phyloP scores from a whole-genome alignment of 1,139 yeast species.

The Kazachstania sp. region DNA sequence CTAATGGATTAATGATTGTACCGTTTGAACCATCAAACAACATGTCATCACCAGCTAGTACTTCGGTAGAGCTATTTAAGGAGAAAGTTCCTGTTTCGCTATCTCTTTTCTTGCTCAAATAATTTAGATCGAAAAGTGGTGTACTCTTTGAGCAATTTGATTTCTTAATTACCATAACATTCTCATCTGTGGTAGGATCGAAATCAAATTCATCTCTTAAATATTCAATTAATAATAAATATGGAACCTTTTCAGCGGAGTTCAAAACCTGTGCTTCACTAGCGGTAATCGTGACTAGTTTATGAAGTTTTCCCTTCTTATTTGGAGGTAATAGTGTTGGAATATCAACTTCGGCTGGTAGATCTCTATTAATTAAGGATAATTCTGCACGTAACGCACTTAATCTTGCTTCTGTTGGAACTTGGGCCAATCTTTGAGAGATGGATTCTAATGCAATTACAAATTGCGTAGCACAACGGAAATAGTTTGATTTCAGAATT shows the following conservation, averaged over 20 bases:
- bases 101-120: constrained; percentile 16
- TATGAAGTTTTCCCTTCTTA: constrained; percentile 49
- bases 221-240: constrained; percentile 69
- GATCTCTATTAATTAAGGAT: constrained; percentile 69
- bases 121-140: constrained; percentile 46
- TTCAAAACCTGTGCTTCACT: constrained; percentile 91
- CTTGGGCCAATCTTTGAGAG: constrained; percentile 71
- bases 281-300: constrained; percentile 73
- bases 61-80: constrained; percentile 1
- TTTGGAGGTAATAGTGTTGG: constrained; percentile 75
- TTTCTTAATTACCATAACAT: constrained; percentile 40
- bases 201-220: constrained; percentile 81
- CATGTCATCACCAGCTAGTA: neutral
- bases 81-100: constrained; percentile 8
- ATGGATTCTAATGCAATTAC: constrained; percentile 83
- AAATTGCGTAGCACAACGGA: constrained; percentile 82
- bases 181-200: constrained; percentile 58
- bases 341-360: constrained; percentile 90
- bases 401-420: constrained; percentile 86
- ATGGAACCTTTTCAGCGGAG: constrained; percentile 96
- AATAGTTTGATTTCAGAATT: constrained; percentile 64
- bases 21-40: neutral
- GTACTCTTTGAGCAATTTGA: constrained; percentile 36
- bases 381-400: constrained; percentile 84
- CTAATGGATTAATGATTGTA: neutral